Base-by-base conservation (phyloP, 31 red algal genomes). In the Odonthalia washingtoniensis region DNA sequence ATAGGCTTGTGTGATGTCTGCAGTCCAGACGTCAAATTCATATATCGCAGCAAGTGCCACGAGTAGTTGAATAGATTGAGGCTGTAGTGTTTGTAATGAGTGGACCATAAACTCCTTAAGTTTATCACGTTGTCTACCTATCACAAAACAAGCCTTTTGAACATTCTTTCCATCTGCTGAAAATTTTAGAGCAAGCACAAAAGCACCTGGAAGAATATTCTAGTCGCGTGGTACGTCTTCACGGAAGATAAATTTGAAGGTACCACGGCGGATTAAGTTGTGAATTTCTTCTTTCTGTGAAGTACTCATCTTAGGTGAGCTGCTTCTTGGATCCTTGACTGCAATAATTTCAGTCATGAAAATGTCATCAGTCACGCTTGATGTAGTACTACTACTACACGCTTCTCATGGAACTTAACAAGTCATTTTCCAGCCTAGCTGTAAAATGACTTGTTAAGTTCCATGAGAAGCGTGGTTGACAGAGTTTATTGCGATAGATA, bases 41-140 rank as follows among this genome's bases (percentile, higher is more conserved):
- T 24, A 46, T 17, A 77, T 46, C 14, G 36, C 14, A 30, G 74
- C 36, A 21, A 40, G 31, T 46, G 74, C n/a, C n/a, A 17, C 16
- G 26, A 17, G 16, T 17, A 32, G 6, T 18, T 16, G 33, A 12
- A 5, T 65, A 32, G 27, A 61, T 42, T 62, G 49, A 81, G 77
- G 43, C 16, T 60, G 52, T 5, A 61, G 12, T 36, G 4, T 60
- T 27, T 32, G 16, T 60, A 24, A 41, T 12, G 36, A 65, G 14
- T 81, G 26, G 35, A 65, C 46, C 46, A 81, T 62, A n/a, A 81
- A 65, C 5, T 81, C 27, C 65, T 81, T 81, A 17, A 62, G 16
- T 39, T 33, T 5, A 39, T 81, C 77, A 65, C 44, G 9, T 16
- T 81, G 77, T 30, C 32, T 46, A 17, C 52, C 77, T 5, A 65